Evolutionary conservation across 192 early-diverging fungal genomes (phyloP).

Genomic region (Coemansia sp.): DNA sequence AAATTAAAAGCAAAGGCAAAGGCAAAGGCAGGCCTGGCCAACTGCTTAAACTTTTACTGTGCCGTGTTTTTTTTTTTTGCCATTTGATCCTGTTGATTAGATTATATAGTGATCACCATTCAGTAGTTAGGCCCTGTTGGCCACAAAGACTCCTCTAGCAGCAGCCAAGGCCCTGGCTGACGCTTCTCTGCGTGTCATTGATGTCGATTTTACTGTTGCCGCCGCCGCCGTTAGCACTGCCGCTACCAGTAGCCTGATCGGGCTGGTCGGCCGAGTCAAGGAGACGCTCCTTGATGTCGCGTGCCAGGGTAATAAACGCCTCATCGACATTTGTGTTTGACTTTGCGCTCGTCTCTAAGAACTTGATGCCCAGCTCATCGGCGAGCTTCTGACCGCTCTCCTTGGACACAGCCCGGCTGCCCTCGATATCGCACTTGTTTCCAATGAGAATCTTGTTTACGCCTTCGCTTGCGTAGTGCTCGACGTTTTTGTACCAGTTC

Average conservation of each 20-base stretch:
- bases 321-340: constrained; percentile 97
- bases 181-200: constrained; percentile 34
- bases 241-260: constrained; percentile 20
- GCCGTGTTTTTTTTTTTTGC: constrained; percentile 9
- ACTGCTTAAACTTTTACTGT: not conserved
- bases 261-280: constrained; percentile 73
- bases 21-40: not conserved
- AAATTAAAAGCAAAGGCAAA: not conserved
- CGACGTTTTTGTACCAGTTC: constrained; percentile 99
- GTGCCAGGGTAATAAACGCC: constrained; percentile 93
- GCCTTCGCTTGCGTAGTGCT: constrained; percentile 98
- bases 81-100: not conserved
- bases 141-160: constrained; percentile 14
- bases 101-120: not conserved
- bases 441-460: constrained; percentile 99
- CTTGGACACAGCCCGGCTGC: constrained; percentile 80
- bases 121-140: too few relatives aligned
- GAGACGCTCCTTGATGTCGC: constrained; percentile 97
- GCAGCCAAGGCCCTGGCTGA: constrained; percentile 31
- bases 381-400: constrained; percentile 96
- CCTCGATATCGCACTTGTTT: constrained; percentile 98
- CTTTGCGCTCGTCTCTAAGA: constrained; percentile 97
- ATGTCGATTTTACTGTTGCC: constrained; percentile 38
- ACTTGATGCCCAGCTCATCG: constrained; percentile 91
- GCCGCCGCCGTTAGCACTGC: constrained; percentile 17